phyloP scores from a whole-genome alignment of 2,329 filamentous ascomycete species.

The Blumeria hordei region DNA sequence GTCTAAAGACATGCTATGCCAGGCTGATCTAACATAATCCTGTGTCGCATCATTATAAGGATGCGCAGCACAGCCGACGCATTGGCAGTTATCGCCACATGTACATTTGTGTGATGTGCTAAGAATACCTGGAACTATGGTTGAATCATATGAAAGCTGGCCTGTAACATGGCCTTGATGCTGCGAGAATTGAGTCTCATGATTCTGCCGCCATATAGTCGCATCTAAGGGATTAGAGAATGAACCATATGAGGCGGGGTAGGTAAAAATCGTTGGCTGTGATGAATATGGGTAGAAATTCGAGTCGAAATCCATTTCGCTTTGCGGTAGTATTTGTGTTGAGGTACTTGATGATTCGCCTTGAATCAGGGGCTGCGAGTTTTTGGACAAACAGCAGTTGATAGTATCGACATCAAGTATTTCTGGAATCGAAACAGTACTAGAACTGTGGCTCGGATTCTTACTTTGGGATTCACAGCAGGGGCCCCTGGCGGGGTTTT shows the following conservation, averaged over 20 bases:
- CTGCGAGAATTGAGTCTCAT: conserved; percentile 10
- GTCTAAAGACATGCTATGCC: conserved; percentile 11
- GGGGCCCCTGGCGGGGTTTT: background rate
- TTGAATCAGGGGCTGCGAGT: conserved; percentile 4
- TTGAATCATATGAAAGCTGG: conserved; percentile 9
- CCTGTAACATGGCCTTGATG: background rate
- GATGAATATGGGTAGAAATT: conserved; percentile 11
- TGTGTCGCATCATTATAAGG: conserved; percentile 41
- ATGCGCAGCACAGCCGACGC: conserved; percentile 42
- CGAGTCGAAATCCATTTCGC: conserved; percentile 8
- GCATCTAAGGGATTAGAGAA: conserved; percentile 29
- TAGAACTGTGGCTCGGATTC: conserved; percentile 10
- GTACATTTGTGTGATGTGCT: conserved; percentile 24
- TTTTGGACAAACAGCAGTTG: conserved; percentile 19
- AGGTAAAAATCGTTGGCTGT: conserved; percentile 25
- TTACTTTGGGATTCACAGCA: conserved; percentile 8
- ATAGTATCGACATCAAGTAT: conserved; percentile 5
- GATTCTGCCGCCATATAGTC: conserved; percentile 26
- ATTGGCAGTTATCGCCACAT: conserved; percentile 42
- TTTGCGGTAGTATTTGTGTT: conserved; percentile 7
- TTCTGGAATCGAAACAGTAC: conserved; percentile 8
- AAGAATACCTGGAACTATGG: conserved; percentile 16
- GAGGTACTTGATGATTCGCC: conserved; percentile 4
- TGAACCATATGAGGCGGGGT: conserved; percentile 28
- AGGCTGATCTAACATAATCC: conserved; percentile 25